phyloP scores from a whole-genome alignment of 1,284 basidiomycete species.

The Microbotryum intermedium region DNA sequence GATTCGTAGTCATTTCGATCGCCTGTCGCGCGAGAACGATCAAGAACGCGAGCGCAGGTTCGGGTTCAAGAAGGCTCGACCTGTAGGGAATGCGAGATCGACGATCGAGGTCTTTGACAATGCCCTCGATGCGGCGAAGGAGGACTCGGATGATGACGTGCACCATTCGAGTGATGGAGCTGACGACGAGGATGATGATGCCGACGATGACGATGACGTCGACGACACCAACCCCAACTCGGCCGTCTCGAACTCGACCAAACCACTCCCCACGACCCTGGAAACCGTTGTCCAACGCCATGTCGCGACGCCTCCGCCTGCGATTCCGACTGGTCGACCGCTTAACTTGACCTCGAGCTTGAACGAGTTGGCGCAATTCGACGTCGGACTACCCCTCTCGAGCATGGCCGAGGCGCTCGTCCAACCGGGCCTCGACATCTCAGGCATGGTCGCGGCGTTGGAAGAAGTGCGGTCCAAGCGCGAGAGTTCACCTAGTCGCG shows the following conservation, averaged over 20 bases:
- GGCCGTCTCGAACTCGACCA: no score
- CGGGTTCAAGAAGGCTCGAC: conserved; percentile 80
- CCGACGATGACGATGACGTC: conserved; percentile 76
- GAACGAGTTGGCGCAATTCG: conserved; percentile 40
- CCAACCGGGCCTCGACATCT: conserved; percentile 11
- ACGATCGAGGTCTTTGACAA: conserved; percentile 86
- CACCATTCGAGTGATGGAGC: conserved; percentile 10
- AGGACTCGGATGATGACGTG: conserved; percentile 53
- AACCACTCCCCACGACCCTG: no score
- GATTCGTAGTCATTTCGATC: conserved; percentile 48
- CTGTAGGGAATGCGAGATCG: conserved; percentile 79
- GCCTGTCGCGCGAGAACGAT: conserved; percentile 47
- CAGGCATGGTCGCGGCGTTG: no score
- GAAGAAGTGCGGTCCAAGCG: no score
- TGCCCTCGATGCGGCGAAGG: conserved; percentile 82
- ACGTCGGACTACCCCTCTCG: conserved; percentile 41
- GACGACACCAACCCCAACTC: conserved; percentile 59
- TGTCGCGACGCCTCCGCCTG: no score
- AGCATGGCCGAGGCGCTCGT: conserved; percentile 39
- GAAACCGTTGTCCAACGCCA: no score
- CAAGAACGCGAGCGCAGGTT: conserved; percentile 48
- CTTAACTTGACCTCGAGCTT: no score
- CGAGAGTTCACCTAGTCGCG: no score
- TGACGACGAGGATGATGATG: conserved; percentile 46
- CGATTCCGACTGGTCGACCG: no score